Evolutionary conservation across 75 land plant genomes (phyloP), one percentile per base, ranked within the genome.

Genomic region (Pseudotsuga menziesii): DNA sequence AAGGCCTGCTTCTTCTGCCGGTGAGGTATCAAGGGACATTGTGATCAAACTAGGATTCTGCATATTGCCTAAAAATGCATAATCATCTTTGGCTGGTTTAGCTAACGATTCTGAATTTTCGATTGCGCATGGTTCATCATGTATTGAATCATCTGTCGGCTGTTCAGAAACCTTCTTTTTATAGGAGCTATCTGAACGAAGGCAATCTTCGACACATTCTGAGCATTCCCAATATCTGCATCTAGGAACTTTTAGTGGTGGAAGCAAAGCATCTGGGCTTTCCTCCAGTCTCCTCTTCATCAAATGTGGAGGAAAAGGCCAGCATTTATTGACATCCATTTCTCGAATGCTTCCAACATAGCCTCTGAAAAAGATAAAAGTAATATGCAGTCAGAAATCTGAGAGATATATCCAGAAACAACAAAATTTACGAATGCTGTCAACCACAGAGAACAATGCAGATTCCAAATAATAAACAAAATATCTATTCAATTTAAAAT

Each of bases 141-240:
- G 20, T 39, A 20, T 67, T 41, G 39, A 67, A 41, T 67, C 8
- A 67, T 67, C 71, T 67, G 44, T 20, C 22, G 19, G 39, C 2
- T 72, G 32, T 22, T 72, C 27, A 54, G 9, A 25, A 25, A 36
- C 5, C 19, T 36, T 14, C 0, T 5, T 59, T 69, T 69, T 39
- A 5, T 20, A 19, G 17, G 48, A 16, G 14, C 27, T 54, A 72
- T n/a, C 57, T 26, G 48, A 23, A 16, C 17, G 44, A 52, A 22
- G 20, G 12, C 14, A 15, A 72, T 55, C 54, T 16, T 54, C 74
- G 25, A 72, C 17, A 72, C 57, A 72, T 22, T 54, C 32, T 72
- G n/a, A 72, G 74, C 57, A 72, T 54, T 72, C 56, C 74, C 74
- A 72, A 54, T 72, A 72, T 72, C 32, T 72, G 57, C 3, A 72